Percentiles rank a stretch among this genome's conserved stretches.
Conservation (phyloP, 1,284 basidiomycete species). For the Melanopsichium pennsylvanicum region DNA sequence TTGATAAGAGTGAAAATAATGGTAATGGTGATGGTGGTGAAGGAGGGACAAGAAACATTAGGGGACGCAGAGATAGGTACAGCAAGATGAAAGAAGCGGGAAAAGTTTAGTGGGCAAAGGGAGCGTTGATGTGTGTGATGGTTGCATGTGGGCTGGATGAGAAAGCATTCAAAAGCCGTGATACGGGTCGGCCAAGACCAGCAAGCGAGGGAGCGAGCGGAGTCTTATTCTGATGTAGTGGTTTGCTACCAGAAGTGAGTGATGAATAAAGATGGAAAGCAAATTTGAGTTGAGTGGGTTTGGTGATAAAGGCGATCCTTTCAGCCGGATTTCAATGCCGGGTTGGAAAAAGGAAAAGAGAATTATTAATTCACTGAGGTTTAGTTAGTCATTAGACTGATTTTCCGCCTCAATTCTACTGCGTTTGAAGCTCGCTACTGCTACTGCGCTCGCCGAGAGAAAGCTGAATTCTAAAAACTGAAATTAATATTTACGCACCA, state of each 20-base stretch:
- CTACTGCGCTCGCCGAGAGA: too few relatives aligned
- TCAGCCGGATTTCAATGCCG: slow-evolving; percentile 4
- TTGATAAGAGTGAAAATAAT: not conserved
- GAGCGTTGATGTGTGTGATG: too few relatives aligned
- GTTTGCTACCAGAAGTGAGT: not conserved
- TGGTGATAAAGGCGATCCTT: slow-evolving; percentile 5
- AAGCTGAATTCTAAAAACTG: too few relatives aligned
- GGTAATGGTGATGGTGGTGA: not conserved
- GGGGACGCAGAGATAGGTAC: not conserved
- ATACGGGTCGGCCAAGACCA: not conserved
- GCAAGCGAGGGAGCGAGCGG: slow-evolving; percentile 2
- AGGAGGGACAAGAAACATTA: not conserved
- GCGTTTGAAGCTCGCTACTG: too few relatives aligned
- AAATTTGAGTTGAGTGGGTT: too few relatives aligned
- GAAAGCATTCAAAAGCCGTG: slow-evolving; percentile 5
- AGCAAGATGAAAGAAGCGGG: not conserved
- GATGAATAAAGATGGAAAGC: too few relatives aligned
- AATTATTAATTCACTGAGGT: too few relatives aligned
- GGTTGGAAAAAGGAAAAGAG: too few relatives aligned
- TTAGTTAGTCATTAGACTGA: too few relatives aligned
- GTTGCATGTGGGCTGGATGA: slow-evolving; percentile 3
- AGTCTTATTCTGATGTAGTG: slow-evolving; percentile 1
- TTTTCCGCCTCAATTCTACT: too few relatives aligned
- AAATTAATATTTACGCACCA: too few relatives aligned
- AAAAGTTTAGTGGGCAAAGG: too few relatives aligned